Evolutionary conservation across 805 yeast genomes (phyloP), one percentile per base, ranked within the genome.

Genomic region (Wickerhamiella spandovensis): DNA sequence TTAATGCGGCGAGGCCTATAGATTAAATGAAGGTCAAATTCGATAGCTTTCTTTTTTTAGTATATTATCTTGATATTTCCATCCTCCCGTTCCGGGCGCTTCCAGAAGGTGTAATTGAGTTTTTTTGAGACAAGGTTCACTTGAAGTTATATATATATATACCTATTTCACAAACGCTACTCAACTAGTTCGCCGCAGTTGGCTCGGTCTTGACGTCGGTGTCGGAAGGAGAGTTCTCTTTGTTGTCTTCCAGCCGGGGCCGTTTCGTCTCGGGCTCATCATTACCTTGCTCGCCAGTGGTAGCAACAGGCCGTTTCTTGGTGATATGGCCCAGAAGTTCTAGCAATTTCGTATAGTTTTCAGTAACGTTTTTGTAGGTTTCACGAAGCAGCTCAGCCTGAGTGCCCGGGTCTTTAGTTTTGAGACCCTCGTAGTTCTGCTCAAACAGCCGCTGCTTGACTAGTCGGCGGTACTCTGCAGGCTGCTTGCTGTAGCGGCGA

Each of bases 391-490:
- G 67, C 54, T 74, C 74, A 57, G 79, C 86, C 0, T 95, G 90
- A 10, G 81, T 78, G 48, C 84, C 86, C 38, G 87, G 70, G 58
- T 84, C 84, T 58, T 82, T 86, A 53, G 73, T 73, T 53, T 77
- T 71, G 49, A 92, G 70, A 0, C 87, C 88, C 51, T 89, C 97
- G 58, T 72, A 77, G 67, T 92, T 92, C 61, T 86, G 84, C 50
- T 77, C 73, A 61, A 73, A 90, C 23, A 92, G 67, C 52, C 98
- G 73, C 58, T 71, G 75, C 64, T 89, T 90, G 54, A 90, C 81
- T 55, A 75, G 74, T 28, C 81, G 60, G 48, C 92, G 69, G 6
- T 67, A 56, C 38, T 63, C 64, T 51, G 56, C 58, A 43, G 54
- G 59, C 54, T 50, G 63, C 15, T 51, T 53, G 13, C 47, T 44